Evolutionary conservation across 1,284 basidiomycete genomes (phyloP).

Genomic region (Ustilago loliicola): DNA sequence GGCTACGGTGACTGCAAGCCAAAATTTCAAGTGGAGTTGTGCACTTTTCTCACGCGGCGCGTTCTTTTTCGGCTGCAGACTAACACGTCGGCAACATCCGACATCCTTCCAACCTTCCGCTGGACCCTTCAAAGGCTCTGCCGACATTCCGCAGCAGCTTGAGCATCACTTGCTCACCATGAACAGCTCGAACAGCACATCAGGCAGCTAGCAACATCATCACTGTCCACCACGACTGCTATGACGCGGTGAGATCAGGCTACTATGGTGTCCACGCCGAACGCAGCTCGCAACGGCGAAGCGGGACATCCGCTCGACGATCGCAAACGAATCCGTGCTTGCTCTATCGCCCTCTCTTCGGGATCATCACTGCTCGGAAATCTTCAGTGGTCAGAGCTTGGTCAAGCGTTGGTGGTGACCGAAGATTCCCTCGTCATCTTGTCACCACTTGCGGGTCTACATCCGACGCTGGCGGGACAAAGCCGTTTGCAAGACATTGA

Average conservation of each 20-base stretch:
- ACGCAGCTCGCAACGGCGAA: background rate
- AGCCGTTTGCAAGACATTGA: conserved; percentile 37
- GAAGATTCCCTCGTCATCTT: conserved; percentile 38
- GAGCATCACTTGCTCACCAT: background rate
- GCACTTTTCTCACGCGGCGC: conserved; percentile 18
- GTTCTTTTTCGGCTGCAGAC: conserved; percentile 21
- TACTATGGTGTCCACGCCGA: background rate
- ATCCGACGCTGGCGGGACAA: conserved; percentile 23
- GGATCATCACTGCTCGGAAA: conserved; percentile 26
- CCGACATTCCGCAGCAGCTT: conserved; percentile 1
- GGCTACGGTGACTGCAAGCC: background rate
- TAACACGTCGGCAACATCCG: conserved; percentile 33
- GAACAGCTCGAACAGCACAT: background rate
- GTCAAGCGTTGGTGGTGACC: conserved; percentile 41
- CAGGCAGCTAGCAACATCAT: background rate
- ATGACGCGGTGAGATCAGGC: background rate
- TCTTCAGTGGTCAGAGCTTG: conserved; percentile 42
- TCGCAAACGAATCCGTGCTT: conserved; percentile 19
- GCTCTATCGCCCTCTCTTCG: conserved; percentile 35
- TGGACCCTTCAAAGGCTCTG: background rate
- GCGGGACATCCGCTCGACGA: background rate
- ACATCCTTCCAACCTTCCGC: conserved; percentile 4
- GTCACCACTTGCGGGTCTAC: conserved; percentile 26
- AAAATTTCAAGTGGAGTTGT: conserved; percentile 25
- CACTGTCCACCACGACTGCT: background rate